phyloP scores from a whole-genome alignment of 768 basidiomycete species.

The Pisolithus orientalis region DNA sequence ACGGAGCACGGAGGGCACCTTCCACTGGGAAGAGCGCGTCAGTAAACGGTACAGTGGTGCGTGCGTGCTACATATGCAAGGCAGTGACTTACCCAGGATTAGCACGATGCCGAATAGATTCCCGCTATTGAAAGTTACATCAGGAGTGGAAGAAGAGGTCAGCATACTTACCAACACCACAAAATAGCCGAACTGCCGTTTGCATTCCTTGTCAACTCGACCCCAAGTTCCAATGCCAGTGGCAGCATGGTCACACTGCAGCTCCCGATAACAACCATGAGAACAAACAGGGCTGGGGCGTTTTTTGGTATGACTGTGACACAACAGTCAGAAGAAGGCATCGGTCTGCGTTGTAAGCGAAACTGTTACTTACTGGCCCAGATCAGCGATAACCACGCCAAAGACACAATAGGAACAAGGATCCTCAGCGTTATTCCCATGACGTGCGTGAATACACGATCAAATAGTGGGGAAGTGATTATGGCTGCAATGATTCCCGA shows the following conservation, averaged over 20 bases:
- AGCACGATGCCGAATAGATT: conserved; percentile 60
- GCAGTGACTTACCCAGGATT: conserved; percentile 46
- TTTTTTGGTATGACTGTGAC: conserved; percentile 56
- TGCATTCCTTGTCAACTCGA: conserved; percentile 74
- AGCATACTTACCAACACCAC: conserved; percentile 59
- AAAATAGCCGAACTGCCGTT: conserved; percentile 70
- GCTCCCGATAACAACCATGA: conserved; percentile 66
- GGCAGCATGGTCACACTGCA: conserved; percentile 67
- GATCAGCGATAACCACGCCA: conserved; percentile 65
- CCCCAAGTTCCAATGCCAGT: conserved; percentile 69
- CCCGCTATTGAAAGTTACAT: conserved; percentile 35
- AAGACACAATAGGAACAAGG: conserved; percentile 55
- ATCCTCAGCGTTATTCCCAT: conserved; percentile 55
- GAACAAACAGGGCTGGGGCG: conserved; percentile 49
- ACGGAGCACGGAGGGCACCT: conserved; percentile 59
- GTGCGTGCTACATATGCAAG: not conserved
- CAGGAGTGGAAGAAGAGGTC: not conserved
- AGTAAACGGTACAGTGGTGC: too few species aligned
- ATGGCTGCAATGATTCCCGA: conserved; percentile 67
- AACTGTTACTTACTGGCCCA: conserved; percentile 59
- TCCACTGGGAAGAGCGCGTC: conserved; percentile 36
- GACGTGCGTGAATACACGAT: conserved; percentile 74
- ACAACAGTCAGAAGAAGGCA: not conserved
- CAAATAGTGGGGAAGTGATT: conserved; percentile 68
- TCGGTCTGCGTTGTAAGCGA: not conserved